A percentile compares a stretch with the other conserved stretches of the same genome.
Conservation (phyloP, 495 filamentous ascomycete genomes). For the Talaromyces borbonicus region DNA sequence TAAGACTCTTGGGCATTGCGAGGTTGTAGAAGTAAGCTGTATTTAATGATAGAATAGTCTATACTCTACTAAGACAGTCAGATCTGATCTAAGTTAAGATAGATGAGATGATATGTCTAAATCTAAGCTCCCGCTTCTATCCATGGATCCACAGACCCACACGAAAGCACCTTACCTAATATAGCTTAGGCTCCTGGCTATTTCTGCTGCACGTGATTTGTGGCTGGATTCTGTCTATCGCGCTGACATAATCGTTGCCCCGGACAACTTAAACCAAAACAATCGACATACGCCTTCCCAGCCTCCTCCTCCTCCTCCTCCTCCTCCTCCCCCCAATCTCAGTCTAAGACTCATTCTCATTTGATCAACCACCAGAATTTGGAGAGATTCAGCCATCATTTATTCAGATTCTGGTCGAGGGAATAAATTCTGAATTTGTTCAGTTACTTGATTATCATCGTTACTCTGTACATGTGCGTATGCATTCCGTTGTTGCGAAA, state of each 20-base stretch:
- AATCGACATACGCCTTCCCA: background rate
- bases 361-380: conserved; percentile 4
- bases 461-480: no score
- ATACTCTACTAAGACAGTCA: background rate
- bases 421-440: background rate
- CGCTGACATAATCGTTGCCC: conserved; percentile 2
- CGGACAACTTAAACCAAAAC: background rate
- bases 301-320: background rate
- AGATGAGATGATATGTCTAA: no score
- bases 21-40: no score
- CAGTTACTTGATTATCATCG: no score
- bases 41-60: no score
- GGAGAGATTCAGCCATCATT: no score
- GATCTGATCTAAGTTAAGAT: background rate
- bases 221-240: background rate
- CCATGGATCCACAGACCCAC: conserved; percentile 3
- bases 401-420: background rate
- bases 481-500: no score
- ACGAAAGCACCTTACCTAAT: conserved; percentile 1
- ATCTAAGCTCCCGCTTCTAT: conserved; percentile 1
- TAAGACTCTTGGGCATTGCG: no score
- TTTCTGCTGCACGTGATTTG: conserved; percentile 1
- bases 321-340: background rate
- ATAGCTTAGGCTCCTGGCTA: no score
- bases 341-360: no score